Percentiles rank a stretch among this genome's conserved stretches.
phyloP scores from a whole-genome alignment of 148 eudicot genomes.

The Suaeda aralocaspica region DNA sequence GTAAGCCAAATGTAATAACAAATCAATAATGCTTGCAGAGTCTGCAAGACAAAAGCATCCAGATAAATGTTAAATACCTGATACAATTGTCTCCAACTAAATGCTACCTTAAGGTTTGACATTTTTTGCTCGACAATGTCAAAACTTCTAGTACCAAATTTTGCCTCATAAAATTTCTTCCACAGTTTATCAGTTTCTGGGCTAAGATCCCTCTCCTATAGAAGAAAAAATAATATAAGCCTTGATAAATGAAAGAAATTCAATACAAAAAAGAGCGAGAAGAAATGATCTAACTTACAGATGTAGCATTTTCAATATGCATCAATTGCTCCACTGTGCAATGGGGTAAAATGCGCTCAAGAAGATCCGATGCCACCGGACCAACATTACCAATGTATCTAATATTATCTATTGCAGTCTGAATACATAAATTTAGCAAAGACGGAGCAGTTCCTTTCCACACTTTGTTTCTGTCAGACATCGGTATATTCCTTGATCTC shows the following conservation, averaged over 20 bases:
- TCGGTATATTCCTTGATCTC: constrained; percentile 27
- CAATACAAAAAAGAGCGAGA: neutral
- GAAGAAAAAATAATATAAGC: constrained; percentile 12
- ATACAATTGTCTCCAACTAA: constrained; percentile 67
- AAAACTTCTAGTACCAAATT: constrained; percentile 50
- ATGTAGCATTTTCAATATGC: constrained; percentile 66
- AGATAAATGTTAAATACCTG: constrained; percentile 39
- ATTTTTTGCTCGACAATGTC: constrained; percentile 47
- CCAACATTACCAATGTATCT: constrained; percentile 88
- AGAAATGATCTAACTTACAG: constrained; percentile 42
- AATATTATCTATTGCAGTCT: constrained; percentile 70
- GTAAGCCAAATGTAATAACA: neutral
- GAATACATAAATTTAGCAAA: constrained; percentile 81
- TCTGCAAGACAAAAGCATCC: neutral
- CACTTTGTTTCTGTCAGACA: constrained; percentile 25
- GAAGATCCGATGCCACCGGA: constrained; percentile 56
- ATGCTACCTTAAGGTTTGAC: constrained; percentile 36
- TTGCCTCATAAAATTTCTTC: constrained; percentile 57
- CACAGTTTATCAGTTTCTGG: constrained; percentile 74
- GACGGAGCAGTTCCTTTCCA: constrained; percentile 44
- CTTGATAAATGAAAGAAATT: neutral
- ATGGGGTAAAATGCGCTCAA: constrained; percentile 79
- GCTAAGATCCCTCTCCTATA: constrained; percentile 86
- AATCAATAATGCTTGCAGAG: neutral
- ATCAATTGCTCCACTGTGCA: constrained; percentile 76